Evolutionary conservation across 164 flowering plant species (phyloP), one percentile per base, ranked within the genome.

Genomic region (Macadamia tetraphylla): DNA sequence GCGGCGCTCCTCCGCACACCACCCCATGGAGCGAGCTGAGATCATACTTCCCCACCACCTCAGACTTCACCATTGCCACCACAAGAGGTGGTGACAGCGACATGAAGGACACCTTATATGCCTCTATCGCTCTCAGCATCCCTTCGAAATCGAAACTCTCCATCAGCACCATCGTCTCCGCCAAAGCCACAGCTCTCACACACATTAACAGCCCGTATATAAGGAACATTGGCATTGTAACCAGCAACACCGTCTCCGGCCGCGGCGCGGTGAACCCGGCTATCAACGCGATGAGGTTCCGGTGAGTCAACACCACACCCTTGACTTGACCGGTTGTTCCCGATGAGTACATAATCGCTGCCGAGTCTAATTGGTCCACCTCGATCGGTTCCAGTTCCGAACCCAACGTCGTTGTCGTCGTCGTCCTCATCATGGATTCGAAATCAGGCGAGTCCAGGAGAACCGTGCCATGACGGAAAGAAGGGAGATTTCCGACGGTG

Each of bases 271-370:
- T 67, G 6, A 60, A 60, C 0, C 84, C 84, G 0, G 74, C 78
- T 18, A 79, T 68, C 17, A 84, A 44, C 0, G 87, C 80, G 10
- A 87, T 84, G n/a, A 87, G n/a, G 74, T 84, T 88, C 62, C 82
- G 83, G 76, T 88, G 91, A 65, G 82, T 79, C 72, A 85, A 35
- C 65, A 73, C 15, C 6, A 85, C 89, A 6, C 89, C 94, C 67
- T 88, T 88, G 29, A 85, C 81, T 56, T 70, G 67, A 18, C 91
- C 91, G 0, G 94, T 88, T 0, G 94, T 88, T 15, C 94, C 91
- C 1, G 89, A 88, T 1, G 94, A 88, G 80, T 74, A 88, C 1
- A 88, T 76, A 46, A 88, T 81, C 55, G 84, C 86, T 8, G 89
- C 91, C 46, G 81, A 4, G 66, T 85, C 88, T 31, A 72, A 66